Base-by-base conservation (phyloP, 2,329 filamentous ascomycete species). In the Acrodontium crateriforme region DNA sequence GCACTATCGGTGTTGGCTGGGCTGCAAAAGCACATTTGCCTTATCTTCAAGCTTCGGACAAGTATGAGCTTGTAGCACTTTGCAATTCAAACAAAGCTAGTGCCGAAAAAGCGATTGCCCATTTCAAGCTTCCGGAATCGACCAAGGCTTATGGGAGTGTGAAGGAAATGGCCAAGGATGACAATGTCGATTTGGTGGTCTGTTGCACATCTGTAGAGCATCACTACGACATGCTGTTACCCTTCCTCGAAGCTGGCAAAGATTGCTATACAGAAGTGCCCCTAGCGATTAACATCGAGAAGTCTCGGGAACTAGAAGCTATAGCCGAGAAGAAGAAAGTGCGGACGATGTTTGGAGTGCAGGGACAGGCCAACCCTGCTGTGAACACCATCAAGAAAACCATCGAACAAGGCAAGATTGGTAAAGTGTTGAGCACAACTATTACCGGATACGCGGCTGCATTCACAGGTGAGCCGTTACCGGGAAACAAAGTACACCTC, bases 1-100 rank as follows among this genome's bases (percentile, higher is more conserved):
- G 56, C 2, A 61, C 65, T 27, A n/a, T n/a, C n/a, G 56, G 56
- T 16, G 60, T 57, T 4, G 60, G 61, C 0, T 77, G 71, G 71
- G 69, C 68, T 2, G 55, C 53, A 16, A 40, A 44, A 15, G 68
- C 64, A 2, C 72, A 77, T 40, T 59, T 76, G 0, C 69, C 73
- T 0, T 74, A 74, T 43, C 62, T 77, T 3, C 65, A 65, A 0
- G 46, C 59, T 0, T 58, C 60, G 6, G 28, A 50, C 3, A 45
- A 53, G 5, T 67, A 65, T 42, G 46, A 58, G 16, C 58, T 69
- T 32, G 54, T 57, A 10, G 64, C 63, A 5, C 49, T 69, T 1
- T 57, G 59, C 38, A 69, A 69, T 45, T 60, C 58, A n/a, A 58
- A 50, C 8, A 45, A 56, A 19, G 50, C 55, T 5, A 56, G 57